Conservation (phyloP, 305 asterid species). For the Solanum hybrid region DNA sequence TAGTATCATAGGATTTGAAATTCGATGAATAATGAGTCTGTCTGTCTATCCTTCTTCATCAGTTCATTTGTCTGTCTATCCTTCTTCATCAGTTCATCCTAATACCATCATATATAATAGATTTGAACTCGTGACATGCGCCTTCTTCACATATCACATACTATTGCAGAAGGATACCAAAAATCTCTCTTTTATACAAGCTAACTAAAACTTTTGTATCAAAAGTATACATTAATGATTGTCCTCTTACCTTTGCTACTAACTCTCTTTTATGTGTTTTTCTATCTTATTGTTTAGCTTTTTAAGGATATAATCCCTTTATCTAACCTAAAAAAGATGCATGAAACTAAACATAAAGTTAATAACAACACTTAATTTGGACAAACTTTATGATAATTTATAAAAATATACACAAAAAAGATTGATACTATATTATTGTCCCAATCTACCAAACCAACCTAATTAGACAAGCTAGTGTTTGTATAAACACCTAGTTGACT, state of each 20-base stretch:
- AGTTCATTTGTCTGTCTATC: too few species aligned
- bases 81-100: too few species aligned
- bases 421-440: background rate
- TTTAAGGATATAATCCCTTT: background rate
- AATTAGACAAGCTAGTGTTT: constrained; percentile 2
- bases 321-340: background rate
- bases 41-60: too few species aligned
- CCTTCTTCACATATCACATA: background rate
- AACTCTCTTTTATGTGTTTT: background rate
- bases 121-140: background rate
- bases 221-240: background rate
- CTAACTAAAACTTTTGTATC: background rate
- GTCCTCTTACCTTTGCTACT: background rate
- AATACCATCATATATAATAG: background rate
- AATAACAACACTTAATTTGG: background rate
- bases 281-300: background rate
- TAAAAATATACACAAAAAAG: background rate
- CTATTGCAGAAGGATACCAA: background rate
- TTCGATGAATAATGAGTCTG: background rate
- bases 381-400: background rate
- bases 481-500: constrained; percentile 22
- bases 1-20: background rate
- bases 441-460: constrained; percentile 11
- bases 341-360: background rate
- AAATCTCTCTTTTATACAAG: background rate